These are phyloP conservation scores for Nothomitra cinnamomea DNA, from an alignment of 2,329 filamentous ascomycete genomes.

Conservation along the genomic window DNA sequence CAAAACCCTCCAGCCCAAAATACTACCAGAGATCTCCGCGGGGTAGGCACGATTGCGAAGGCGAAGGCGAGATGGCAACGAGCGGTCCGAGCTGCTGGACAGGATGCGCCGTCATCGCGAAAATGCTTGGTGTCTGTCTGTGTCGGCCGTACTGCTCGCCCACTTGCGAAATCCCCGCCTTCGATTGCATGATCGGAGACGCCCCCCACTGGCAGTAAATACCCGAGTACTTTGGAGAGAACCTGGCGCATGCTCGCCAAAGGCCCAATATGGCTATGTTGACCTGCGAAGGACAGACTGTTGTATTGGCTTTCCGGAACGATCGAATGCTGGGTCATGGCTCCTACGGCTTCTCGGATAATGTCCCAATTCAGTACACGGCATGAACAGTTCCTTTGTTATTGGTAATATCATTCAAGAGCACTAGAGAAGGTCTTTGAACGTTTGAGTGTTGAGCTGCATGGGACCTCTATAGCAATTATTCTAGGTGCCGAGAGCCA, in stretches of 20 bases:
- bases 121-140: too few species aligned
- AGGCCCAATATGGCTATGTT: too few species aligned
- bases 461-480: not conserved
- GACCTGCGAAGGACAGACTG: too few species aligned
- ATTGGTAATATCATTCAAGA: not conserved
- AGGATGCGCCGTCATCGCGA: too few species aligned
- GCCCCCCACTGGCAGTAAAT: too few species aligned
- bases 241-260: too few species aligned
- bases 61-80: not conserved
- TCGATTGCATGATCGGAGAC: too few species aligned
- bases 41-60: not conserved
- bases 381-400: not conserved
- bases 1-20: not conserved
- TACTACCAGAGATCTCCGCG: not conserved
- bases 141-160: too few species aligned
- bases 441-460: not conserved
- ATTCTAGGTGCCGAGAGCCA: not conserved
- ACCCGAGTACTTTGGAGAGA: too few species aligned
- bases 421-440: not conserved
- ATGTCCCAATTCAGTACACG: not conserved
- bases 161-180: too few species aligned
- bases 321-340: not conserved
- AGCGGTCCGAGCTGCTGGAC: too few species aligned
- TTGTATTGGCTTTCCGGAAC: not conserved
- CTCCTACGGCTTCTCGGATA: not conserved